Base-by-base conservation (phyloP, 1,139 yeast species). In the Kodamaea plutei region DNA sequence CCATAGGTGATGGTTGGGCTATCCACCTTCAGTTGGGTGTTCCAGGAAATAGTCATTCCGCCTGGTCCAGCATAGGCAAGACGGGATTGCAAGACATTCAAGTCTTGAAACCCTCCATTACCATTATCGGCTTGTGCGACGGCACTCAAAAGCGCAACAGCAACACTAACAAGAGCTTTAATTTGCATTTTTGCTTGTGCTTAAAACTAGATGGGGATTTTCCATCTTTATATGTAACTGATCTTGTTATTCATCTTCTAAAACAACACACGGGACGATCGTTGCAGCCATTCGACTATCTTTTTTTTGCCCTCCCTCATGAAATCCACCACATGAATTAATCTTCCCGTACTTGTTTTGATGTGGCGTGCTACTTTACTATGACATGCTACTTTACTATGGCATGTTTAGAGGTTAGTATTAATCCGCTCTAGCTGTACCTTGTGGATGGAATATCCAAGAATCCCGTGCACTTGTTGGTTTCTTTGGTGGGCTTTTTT, bases 11-110 rank as follows among this genome's bases (percentile, higher is more conserved):
- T 29, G n/a, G 33, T 12, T 2, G 33, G 33, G 9, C 16, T 13
- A 15, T 25, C 15, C 10, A 25, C 25, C 13, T 16, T 10, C n/a
- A n/a, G n/a, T 18, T 12, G 20, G 12, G 33, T 30, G 23, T 30
- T 30, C 33, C 33, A 30, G 4, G 33, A 30, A 10, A 30, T 29
- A 15, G 29, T 29, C 33, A 30, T 30, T 4, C 29, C 33, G 11
- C 15, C 19, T n/a, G 27, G 23, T 4, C 18, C 18, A 13, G 25
- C 23, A 21, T 15, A 30, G 3, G 33, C 33, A 22, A 30, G 20
- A 25, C 29, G 33, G 8, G 25, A 28, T 20, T 30, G 29, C n/a
- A n/a, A n/a, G 13, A 16, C n/a, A 17, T 30, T 25, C 4, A 4
- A 3, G 4, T n/a, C 15, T 3, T 28, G 25, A 11, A 21, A 9